Evolutionary conservation across 225 moss, liverwort and hornwort genomes (phyloP).

Genomic region (Climacium dendroides): DNA sequence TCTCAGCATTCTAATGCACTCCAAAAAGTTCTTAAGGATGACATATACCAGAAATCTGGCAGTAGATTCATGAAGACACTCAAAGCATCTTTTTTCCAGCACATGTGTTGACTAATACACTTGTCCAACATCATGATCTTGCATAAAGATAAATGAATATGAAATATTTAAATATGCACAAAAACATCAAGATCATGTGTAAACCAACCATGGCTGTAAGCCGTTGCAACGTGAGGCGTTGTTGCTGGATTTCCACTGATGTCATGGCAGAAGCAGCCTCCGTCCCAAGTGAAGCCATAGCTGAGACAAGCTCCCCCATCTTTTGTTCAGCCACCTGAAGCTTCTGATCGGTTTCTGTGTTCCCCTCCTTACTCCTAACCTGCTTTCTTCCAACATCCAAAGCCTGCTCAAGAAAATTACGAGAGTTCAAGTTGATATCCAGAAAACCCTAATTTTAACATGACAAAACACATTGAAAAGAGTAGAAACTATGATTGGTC

Average conservation of each 20-base stretch:
- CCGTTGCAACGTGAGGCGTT: constrained; percentile 78
- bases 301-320: constrained; percentile 77
- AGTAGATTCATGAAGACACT: neutral
- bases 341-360: constrained; percentile 60
- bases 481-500: neutral
- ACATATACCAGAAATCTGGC: neutral
- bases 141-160: neutral
- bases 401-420: constrained; percentile 30
- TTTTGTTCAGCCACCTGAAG: constrained; percentile 81
- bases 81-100: neutral
- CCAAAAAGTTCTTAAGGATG: neutral
- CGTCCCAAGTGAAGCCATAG: constrained; percentile 87
- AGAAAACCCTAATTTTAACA: neutral
- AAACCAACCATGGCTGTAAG: constrained; percentile 68
- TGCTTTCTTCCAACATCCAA: constrained; percentile 84
- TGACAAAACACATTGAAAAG: neutral
- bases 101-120: neutral
- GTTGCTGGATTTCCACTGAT: constrained; percentile 92
- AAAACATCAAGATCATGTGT: neutral
- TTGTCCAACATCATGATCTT: neutral
- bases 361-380: constrained; percentile 75
- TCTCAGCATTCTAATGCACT: neutral
- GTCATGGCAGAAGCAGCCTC: constrained; percentile 98
- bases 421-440: neutral
- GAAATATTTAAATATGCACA: neutral